A percentile compares a stretch with the other conserved stretches of the same genome.
Conservation (phyloP, 2,329 filamentous ascomycete species). For the Trichoderma koningiopsis region DNA sequence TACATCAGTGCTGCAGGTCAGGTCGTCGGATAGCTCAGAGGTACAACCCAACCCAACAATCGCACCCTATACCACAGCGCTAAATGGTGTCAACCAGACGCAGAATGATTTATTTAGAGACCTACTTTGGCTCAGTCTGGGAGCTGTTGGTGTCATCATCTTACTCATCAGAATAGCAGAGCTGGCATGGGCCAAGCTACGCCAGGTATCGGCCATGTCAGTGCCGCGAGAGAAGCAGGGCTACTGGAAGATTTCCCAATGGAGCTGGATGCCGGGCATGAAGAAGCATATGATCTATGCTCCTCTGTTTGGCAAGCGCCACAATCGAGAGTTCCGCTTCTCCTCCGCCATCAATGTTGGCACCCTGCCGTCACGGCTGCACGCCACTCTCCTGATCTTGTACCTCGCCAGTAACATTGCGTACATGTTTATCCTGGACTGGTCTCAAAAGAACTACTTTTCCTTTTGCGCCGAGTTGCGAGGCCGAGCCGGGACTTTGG, state of each 20-base stretch:
- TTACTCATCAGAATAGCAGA: conserved; percentile 57
- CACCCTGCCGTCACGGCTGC: conserved; percentile 66
- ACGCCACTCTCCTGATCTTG: conserved; percentile 57
- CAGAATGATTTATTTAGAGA: conserved; percentile 61
- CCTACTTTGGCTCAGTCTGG: conserved; percentile 62
- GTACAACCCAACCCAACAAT: conserved; percentile 51
- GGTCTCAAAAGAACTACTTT: conserved; percentile 58
- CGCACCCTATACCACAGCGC: conserved; percentile 55
- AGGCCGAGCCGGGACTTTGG: conserved; percentile 80
- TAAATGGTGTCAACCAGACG: conserved; percentile 63
- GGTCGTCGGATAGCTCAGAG: conserved; percentile 35
- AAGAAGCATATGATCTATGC: conserved; percentile 65
- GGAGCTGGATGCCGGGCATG: conserved; percentile 61
- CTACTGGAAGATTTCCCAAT: conserved; percentile 62
- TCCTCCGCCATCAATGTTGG: conserved; percentile 62
- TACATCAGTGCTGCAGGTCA: conserved; percentile 38
- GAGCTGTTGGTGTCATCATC: conserved; percentile 56
- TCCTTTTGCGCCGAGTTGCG: conserved; percentile 79
- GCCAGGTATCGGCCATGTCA: conserved; percentile 62
- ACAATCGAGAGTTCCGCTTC: conserved; percentile 67
- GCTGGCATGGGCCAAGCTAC: conserved; percentile 57
- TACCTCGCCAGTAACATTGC: conserved; percentile 63
- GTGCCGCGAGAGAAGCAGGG: conserved; percentile 53
- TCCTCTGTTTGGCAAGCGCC: conserved; percentile 64
- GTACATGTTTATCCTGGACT: conserved; percentile 66